Evolutionary conservation across 2,329 filamentous ascomycete genomes (phyloP), one percentile per base, ranked within the genome.

Genomic region (Colletotrichum incanum): DNA sequence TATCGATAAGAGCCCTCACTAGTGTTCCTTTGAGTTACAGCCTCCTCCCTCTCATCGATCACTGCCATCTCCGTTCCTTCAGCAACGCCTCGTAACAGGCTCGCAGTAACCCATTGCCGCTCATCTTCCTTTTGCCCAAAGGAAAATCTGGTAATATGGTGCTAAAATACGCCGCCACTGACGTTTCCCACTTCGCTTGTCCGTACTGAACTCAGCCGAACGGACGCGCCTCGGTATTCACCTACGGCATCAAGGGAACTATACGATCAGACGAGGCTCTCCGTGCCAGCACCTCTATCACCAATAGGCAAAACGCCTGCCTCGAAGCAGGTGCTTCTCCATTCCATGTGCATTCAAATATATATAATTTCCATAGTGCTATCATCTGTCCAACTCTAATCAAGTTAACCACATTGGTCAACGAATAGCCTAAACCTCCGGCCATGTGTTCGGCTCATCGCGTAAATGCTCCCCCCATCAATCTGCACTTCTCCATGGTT

Each of bases 361-460:
- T 11, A 37, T 9, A 1, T 8, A 1, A 14, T 12, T 39, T 23
- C 20, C 31, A 39, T 39, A 34, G 12, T 45, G 11, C 28, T 43
- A 18, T 2, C n/a, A 59, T 26, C 7, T 18, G 39, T 20, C n/a
- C 11, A 26, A 20, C 6, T 1, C 52, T n/a, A 41, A 56, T 28
- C 49, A 7, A n/a, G 11, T 9, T 20, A 6, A 34, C 37, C 37
- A 18, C 18, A 66, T 47, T 66, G 54, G 62, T n/a, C 23, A 9
- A n/a, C 34, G 6, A 65, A 59, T 70, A 66, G 67, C 45, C 61
- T 59, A 65, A 70, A 28, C 6, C 9, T 41, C 47, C 47, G n/a
- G 26, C 28, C 66, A 56, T 50, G n/a, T 47, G 59, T 37, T 34
- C 65, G 23, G 45, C 47, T 47, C 37, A 7, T 49, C 34, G n/a